A percentile compares a stretch with the other conserved stretches of the same genome.
These are phyloP conservation scores for Dothideomycetes sp. DNA, from an alignment of 2,329 filamentous ascomycete species.

Conservation along the genomic window DNA sequence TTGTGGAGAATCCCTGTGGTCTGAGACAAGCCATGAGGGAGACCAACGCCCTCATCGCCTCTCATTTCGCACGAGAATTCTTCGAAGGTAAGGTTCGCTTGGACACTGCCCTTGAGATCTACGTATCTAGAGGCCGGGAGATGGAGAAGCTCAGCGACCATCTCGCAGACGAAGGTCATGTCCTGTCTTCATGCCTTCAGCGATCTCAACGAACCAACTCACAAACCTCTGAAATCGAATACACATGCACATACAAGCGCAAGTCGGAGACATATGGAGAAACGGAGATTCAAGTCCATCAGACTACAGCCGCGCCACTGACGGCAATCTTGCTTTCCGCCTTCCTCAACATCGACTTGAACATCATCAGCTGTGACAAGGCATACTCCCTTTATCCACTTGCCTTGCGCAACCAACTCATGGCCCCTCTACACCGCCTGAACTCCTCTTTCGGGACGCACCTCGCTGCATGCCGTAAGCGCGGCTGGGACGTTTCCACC, in stretches of 20 bases:
- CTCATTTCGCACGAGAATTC: background rate
- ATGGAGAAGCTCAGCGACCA: background rate
- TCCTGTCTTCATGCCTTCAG: too few relatives aligned
- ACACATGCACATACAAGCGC: background rate
- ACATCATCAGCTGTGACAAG: conserved; percentile 11
- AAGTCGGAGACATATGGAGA: background rate
- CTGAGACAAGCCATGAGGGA: background rate
- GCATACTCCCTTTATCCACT: too few relatives aligned
- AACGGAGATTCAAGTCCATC: background rate
- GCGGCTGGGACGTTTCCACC: too few relatives aligned
- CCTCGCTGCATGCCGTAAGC: too few relatives aligned
- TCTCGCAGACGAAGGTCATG: too few relatives aligned
- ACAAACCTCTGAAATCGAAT: background rate
- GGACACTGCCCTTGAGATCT: background rate
- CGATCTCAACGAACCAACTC: background rate
- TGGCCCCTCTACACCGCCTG: too few relatives aligned
- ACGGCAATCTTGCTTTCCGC: conserved; percentile 1
- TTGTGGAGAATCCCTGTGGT: background rate
- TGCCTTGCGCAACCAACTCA: too few relatives aligned
- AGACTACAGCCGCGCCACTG: background rate
- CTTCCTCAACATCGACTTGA: conserved; percentile 4
- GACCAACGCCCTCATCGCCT: background rate
- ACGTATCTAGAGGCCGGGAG: background rate
- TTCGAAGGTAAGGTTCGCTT: background rate
- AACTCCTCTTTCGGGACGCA: too few relatives aligned